phyloP scores from a whole-genome alignment of 2,329 filamentous ascomycete genomes.

The Cadophora sp. region DNA sequence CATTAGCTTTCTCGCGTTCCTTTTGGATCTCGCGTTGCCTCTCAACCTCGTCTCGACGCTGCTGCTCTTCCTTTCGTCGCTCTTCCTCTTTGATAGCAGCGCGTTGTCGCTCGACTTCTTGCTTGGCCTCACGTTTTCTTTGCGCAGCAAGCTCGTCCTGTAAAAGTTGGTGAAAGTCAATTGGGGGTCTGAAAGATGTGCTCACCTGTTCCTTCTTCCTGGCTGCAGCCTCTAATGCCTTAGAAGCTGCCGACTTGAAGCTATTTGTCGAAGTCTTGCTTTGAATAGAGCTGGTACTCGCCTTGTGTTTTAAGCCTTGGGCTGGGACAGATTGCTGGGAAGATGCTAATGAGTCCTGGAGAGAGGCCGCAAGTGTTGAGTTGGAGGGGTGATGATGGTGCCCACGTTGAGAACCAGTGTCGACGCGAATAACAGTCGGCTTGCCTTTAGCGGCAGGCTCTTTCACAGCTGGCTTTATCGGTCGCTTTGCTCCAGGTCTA shows the following conservation, averaged over 20 bases:
- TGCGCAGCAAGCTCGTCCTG: conserved; percentile 80
- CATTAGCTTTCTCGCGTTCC: conserved; percentile 46
- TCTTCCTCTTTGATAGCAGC: conserved; percentile 71
- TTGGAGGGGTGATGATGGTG: conserved; percentile 67
- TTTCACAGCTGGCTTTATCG: conserved; percentile 64
- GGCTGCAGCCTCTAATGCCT: conserved; percentile 76
- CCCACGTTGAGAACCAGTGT: conserved; percentile 69
- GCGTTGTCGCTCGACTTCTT: conserved; percentile 80
- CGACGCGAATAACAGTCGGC: conserved; percentile 74
- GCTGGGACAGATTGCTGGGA: conserved; percentile 53
- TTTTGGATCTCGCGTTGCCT: conserved; percentile 52
- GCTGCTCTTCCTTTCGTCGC: conserved; percentile 64
- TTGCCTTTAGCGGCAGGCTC: conserved; percentile 65
- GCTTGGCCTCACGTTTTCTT: conserved; percentile 81
- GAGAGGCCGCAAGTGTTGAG: conserved; percentile 61
- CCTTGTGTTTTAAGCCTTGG: conserved; percentile 64
- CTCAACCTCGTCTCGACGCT: conserved; percentile 66
- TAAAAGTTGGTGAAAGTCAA: not conserved
- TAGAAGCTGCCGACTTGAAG: conserved; percentile 72
- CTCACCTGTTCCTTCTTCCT: conserved; percentile 77
- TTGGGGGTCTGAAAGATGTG: not conserved
- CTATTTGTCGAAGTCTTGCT: conserved; percentile 55
- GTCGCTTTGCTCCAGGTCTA: conserved; percentile 62
- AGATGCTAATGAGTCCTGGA: conserved; percentile 61
- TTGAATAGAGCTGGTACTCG: conserved; percentile 56